These are phyloP conservation scores for Fimicolochytrium jonesii DNA, from an alignment of 192 early-diverging fungal genomes.

Conservation along the genomic window DNA sequence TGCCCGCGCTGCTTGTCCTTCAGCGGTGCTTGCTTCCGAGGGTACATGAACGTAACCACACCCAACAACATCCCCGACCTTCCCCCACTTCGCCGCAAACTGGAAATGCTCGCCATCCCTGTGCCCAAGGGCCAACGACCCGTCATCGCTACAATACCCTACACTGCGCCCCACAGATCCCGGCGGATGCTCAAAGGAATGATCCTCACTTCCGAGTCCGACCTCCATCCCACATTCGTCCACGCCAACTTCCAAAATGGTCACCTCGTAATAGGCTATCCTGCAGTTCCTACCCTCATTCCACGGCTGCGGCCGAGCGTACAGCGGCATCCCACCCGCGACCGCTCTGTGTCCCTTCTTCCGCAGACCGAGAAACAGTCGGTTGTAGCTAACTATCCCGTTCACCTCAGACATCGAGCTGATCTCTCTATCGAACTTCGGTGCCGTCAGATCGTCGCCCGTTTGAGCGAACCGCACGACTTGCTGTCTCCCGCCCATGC, in stretches of 20 bases:
- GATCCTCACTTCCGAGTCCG: not conserved
- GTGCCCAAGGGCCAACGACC: constrained; percentile 17
- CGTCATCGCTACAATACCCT: not conserved
- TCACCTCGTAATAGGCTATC: constrained; percentile 1
- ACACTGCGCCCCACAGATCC: not conserved
- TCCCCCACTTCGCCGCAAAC: constrained; percentile 22
- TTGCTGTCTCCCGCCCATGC: not conserved
- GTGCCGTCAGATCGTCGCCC: not conserved
- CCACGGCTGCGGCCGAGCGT: not conserved
- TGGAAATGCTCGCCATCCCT: constrained; percentile 28
- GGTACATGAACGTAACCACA: constrained; percentile 23
- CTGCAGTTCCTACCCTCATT: no score
- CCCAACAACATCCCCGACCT: constrained; percentile 29
- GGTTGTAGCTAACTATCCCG: not conserved
- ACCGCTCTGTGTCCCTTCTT: not conserved
- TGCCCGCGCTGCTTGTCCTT: not conserved
- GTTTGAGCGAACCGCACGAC: not conserved
- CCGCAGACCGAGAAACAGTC: constrained; percentile 1
- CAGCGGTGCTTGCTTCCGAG: no score
- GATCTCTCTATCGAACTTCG: not conserved
- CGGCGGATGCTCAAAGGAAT: not conserved
- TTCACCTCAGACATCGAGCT: not conserved
- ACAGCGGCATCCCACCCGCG: not conserved
- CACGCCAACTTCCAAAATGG: not conserved
- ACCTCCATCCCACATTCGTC: not conserved